These are phyloP conservation scores for Arabis alpina DNA, from an alignment of 345 rosid genomes.

Conservation along the genomic window DNA sequence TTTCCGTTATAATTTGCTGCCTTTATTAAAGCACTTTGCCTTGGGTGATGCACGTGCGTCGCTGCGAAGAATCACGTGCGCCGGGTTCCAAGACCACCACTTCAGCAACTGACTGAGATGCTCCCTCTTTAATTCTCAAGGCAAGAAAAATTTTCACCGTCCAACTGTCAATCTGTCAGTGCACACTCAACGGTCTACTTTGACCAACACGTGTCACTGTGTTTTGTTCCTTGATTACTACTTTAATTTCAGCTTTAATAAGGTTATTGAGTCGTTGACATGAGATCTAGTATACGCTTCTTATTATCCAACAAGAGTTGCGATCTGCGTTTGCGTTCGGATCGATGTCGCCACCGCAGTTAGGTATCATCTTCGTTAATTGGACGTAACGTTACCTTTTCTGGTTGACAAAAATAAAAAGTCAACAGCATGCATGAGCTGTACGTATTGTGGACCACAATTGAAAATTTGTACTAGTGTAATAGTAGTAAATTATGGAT, in stretches of 20 bases:
- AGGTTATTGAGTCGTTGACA: slow-evolving; percentile 7
- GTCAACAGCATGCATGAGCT: slow-evolving; percentile 19
- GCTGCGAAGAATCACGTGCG: slow-evolving; percentile 33
- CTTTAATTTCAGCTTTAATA: neutral
- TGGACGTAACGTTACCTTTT: neutral
- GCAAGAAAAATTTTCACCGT: slow-evolving; percentile 20
- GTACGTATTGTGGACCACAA: slow-evolving; percentile 11
- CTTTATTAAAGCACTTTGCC: slow-evolving; percentile 12
- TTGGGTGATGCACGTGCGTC: slow-evolving; percentile 40
- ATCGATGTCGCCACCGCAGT: neutral
- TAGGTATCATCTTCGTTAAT: neutral
- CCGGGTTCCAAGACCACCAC: slow-evolving; percentile 13
- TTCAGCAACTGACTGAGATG: slow-evolving; percentile 20
- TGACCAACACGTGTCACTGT: slow-evolving; percentile 8
- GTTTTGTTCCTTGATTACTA: neutral
- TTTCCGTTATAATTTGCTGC: slow-evolving; percentile 8
- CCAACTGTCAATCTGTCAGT: slow-evolving; percentile 31
- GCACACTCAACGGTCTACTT: slow-evolving; percentile 25
- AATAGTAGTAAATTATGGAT: too few species aligned
- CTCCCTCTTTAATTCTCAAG: slow-evolving; percentile 20
- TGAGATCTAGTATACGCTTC: neutral
- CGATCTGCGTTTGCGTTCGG: slow-evolving; percentile 21
- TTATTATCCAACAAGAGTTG: slow-evolving; percentile 1
- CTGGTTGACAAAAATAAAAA: neutral
- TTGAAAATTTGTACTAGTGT: neutral